Conservation (phyloP, 2,329 filamentous ascomycete species). For the Ophiocordyceps sinensis region DNA sequence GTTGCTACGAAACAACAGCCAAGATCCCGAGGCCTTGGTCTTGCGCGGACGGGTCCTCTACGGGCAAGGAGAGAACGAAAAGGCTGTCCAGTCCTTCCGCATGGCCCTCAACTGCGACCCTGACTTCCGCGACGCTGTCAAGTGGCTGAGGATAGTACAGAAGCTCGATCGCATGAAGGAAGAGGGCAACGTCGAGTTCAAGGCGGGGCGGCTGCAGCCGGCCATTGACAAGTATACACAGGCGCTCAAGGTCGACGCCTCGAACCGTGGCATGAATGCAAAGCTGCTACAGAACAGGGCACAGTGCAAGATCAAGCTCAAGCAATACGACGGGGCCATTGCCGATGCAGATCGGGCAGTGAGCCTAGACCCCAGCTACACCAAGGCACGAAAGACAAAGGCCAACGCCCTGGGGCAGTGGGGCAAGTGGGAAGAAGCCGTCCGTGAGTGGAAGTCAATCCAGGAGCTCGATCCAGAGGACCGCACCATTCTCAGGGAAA, state of each 20-base stretch:
- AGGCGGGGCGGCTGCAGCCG: constrained; percentile 62
- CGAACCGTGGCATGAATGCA: constrained; percentile 83
- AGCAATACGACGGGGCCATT: constrained; percentile 70
- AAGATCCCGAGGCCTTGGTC: constrained; percentile 87
- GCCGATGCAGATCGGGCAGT: constrained; percentile 76
- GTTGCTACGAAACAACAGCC: constrained; percentile 69
- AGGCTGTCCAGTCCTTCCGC: constrained; percentile 83
- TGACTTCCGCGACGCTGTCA: constrained; percentile 77
- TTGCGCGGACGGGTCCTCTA: constrained; percentile 80
- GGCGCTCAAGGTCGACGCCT: constrained; percentile 72
- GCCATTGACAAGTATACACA: constrained; percentile 76
- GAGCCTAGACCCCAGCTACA: constrained; percentile 67
- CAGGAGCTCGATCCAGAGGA: constrained; percentile 74
- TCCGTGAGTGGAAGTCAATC: constrained; percentile 78
- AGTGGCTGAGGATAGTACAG: constrained; percentile 78
- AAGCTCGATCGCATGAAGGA: constrained; percentile 89
- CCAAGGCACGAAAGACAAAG: constrained; percentile 85
- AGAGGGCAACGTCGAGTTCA: constrained; percentile 84
- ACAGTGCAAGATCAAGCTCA: constrained; percentile 68
- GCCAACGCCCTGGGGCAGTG: constrained; percentile 77
- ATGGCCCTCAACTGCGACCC: constrained; percentile 84
- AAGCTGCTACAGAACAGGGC: constrained; percentile 93
- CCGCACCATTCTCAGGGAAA: constrained; percentile 64
- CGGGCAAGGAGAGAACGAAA: constrained; percentile 84
- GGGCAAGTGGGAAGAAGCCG: constrained; percentile 83